These are phyloP conservation scores for Auricularia cornea DNA, from an alignment of 768 basidiomycete genomes.

Conservation along the genomic window DNA sequence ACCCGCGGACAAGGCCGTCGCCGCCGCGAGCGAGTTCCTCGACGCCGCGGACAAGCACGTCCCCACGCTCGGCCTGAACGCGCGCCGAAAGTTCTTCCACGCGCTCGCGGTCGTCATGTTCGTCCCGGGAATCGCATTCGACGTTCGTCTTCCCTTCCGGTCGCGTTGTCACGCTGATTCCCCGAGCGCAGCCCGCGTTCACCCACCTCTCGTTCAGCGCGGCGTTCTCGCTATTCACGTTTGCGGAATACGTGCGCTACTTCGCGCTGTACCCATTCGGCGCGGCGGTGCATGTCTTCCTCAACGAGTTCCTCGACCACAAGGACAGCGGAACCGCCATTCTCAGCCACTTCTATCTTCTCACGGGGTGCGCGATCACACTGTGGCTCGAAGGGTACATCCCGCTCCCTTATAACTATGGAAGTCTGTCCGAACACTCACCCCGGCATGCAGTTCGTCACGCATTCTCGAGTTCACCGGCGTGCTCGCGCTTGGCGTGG, in stretches of 20 bases:
- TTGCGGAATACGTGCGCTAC: constrained; percentile 96
- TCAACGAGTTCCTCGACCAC: constrained; percentile 94
- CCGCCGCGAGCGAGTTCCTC: constrained; percentile 44
- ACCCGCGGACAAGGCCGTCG: constrained; percentile 9
- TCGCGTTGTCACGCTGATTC: too few species aligned
- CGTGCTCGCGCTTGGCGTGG: constrained; percentile 80
- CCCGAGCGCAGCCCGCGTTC: constrained; percentile 92
- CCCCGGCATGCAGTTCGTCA: constrained; percentile 29
- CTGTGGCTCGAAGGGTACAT: constrained; percentile 93
- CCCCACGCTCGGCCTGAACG: constrained; percentile 84
- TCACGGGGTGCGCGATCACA: constrained; percentile 90
- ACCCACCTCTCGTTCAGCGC: constrained; percentile 90
- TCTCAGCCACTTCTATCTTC: constrained; percentile 91
- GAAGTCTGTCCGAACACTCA: constrained; percentile 3
- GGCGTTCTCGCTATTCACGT: constrained; percentile 91
- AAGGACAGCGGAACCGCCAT: constrained; percentile 95
- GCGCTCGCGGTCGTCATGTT: constrained; percentile 95
- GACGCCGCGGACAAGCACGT: constrained; percentile 88
- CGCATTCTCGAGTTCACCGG: constrained; percentile 68
- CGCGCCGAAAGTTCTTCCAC: constrained; percentile 94
- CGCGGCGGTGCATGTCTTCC: constrained; percentile 85
- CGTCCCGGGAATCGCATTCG: constrained; percentile 83
- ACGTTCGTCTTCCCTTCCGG: constrained; percentile 47
- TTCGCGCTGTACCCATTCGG: constrained; percentile 98
- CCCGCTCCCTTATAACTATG: background rate